These are phyloP conservation scores for Voacanga thouarsii DNA, from an alignment of 257 asterid species.

Conservation along the genomic window DNA sequence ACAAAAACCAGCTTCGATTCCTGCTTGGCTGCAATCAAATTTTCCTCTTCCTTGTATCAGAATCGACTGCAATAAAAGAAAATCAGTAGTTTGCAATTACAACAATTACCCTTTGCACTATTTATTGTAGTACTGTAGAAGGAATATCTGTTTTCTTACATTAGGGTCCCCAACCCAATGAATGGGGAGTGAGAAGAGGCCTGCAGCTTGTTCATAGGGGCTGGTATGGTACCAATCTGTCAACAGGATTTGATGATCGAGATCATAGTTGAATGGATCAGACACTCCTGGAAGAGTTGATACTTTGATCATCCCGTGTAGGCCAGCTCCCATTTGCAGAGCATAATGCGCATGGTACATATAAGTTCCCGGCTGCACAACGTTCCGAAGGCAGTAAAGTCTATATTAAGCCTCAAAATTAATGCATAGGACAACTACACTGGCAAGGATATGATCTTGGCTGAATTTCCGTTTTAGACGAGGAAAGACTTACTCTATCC, in stretches of 20 bases:
- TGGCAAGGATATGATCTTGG: no score
- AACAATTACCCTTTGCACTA: no score
- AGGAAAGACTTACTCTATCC: not conserved
- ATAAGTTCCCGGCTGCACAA: constrained; percentile 3
- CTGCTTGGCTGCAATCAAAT: not conserved
- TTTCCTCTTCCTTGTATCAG: constrained; percentile 10
- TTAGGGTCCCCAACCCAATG: constrained; percentile 10
- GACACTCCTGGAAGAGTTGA: not conserved
- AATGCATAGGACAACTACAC: no score
- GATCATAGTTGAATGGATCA: not conserved
- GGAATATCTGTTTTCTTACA: no score
- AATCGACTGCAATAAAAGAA: constrained; percentile 5
- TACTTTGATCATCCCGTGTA: not conserved
- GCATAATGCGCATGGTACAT: constrained; percentile 6
- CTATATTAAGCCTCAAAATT: no score
- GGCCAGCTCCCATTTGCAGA: constrained; percentile 9
- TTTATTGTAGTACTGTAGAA: no score
- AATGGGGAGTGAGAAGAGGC: not conserved
- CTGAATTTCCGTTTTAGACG: no score
- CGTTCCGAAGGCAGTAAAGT: not conserved
- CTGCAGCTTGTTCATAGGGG: not conserved
- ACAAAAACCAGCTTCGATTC: not conserved
- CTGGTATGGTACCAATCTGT: constrained; percentile 9
- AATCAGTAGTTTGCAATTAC: no score
- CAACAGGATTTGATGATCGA: not conserved